Conservation (phyloP, 495 filamentous ascomycete species). For the Echria macrotheca region DNA sequence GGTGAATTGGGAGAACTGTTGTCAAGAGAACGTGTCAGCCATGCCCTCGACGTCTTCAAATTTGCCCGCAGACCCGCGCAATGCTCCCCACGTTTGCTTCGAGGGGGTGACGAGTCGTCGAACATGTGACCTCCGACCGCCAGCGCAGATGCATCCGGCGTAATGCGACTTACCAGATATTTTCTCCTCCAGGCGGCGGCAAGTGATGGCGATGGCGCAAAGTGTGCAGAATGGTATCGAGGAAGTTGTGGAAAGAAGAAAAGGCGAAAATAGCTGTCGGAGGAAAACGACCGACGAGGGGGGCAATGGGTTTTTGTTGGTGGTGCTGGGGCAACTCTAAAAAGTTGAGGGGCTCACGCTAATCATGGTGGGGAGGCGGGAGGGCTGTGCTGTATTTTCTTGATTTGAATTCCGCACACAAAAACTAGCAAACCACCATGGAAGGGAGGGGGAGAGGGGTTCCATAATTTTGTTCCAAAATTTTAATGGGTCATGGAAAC, state of each 20-base stretch:
- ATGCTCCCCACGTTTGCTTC: neutral
- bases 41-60: too few species aligned
- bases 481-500: slow-evolving; percentile 9
- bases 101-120: neutral
- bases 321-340: slow-evolving; percentile 21
- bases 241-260: too few species aligned
- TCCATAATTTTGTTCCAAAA: slow-evolving; percentile 6
- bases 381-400: slow-evolving; percentile 19
- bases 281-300: slow-evolving; percentile 5
- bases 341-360: slow-evolving; percentile 15
- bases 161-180: neutral
- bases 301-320: slow-evolving; percentile 1
- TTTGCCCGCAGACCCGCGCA: neutral
- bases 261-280: slow-evolving; percentile 3
- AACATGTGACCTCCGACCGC: neutral
- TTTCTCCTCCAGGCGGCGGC: slow-evolving; percentile 2
- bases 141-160: neutral
- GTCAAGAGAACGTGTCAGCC: slow-evolving; percentile 2
- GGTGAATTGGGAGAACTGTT: slow-evolving; percentile 4
- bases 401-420: slow-evolving; percentile 22
- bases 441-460: slow-evolving; percentile 3
- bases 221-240: too few species aligned
- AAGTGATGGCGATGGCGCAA: too few species aligned
- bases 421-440: slow-evolving; percentile 11
- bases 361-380: slow-evolving; percentile 20